Evolutionary conservation across 2,329 filamentous ascomycete genomes (phyloP).

Genomic region (Cladophialophora chaetospira): DNA sequence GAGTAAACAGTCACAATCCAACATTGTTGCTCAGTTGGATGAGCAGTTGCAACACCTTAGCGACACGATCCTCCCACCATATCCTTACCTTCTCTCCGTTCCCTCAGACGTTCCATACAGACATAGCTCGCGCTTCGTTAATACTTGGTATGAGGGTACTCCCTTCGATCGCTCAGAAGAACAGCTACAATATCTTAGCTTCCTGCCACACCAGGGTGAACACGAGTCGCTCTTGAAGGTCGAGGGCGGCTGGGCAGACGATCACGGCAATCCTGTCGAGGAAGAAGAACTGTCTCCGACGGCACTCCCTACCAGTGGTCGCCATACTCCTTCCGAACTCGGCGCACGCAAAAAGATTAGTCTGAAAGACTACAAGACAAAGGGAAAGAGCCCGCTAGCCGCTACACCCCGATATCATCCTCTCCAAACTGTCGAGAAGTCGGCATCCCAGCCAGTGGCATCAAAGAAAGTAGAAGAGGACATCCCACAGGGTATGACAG

Average conservation of each 20-base stretch:
- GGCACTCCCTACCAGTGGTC: conserved; percentile 39
- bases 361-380: conserved; percentile 62
- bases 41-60: conserved; percentile 43
- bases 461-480: neutral
- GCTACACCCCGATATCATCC: conserved; percentile 4
- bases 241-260: conserved; percentile 55
- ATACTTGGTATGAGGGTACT: conserved; percentile 52
- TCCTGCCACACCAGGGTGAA: conserved; percentile 59
- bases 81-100: conserved; percentile 50
- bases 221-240: conserved; percentile 55
- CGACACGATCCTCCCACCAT: conserved; percentile 46
- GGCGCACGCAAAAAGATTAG: conserved; percentile 63
- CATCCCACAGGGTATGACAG: neutral
- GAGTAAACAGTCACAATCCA: conserved; percentile 2
- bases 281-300: conserved; percentile 44
- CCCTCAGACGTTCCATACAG: conserved; percentile 50
- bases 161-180: conserved; percentile 60
- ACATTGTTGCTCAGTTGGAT: conserved; percentile 26
- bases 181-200: conserved; percentile 64
- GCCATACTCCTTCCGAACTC: conserved; percentile 44
- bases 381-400: conserved; percentile 45
- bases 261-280: conserved; percentile 47
- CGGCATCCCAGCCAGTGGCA: neutral
- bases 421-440: neutral
- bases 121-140: conserved; percentile 45